Percentiles rank a stretch among this genome's conserved stretches.
These are phyloP conservation scores for Fusarium virguliforme DNA, from an alignment of 2,329 filamentous ascomycete species.

Conservation along the genomic window DNA sequence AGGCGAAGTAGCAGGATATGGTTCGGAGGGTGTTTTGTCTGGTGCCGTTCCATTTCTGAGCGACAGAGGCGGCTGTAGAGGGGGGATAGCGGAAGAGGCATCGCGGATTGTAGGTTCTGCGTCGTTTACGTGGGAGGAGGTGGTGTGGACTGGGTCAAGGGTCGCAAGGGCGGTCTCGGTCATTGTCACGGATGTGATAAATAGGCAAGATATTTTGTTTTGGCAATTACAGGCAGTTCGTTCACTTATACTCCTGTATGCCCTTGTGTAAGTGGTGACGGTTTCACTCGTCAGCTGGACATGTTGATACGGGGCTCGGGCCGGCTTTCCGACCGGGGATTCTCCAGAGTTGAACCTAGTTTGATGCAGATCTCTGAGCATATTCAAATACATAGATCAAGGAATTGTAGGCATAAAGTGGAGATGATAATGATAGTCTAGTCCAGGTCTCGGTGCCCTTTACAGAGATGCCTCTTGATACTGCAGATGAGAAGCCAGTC, in stretches of 20 bases:
- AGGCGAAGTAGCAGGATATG: constrained; percentile 16
- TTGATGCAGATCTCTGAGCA: not conserved
- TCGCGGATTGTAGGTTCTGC: constrained; percentile 2
- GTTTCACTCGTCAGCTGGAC: not conserved
- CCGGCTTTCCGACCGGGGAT: constrained; percentile 1
- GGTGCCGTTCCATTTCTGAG: constrained; percentile 15
- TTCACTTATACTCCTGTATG: not conserved
- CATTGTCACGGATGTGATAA: not conserved
- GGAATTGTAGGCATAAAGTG: not conserved
- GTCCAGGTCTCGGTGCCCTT: not conserved
- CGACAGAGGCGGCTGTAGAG: not conserved
- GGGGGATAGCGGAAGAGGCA: not conserved
- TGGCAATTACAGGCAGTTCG: not conserved
- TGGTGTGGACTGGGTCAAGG: constrained; percentile 4
- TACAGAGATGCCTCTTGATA: constrained; percentile 22
- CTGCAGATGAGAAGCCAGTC: constrained; percentile 46
- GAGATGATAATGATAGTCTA: not conserved
- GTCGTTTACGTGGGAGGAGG: not conserved
- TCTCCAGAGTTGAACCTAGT: constrained; percentile 5
- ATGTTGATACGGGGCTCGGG: not conserved
- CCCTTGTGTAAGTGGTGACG: not conserved
- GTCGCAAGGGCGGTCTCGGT: not conserved
- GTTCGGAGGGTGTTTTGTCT: constrained; percentile 2
- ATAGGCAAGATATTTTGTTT: no score
- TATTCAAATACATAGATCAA: no score